phyloP scores from a whole-genome alignment of 345 rosid genomes.

The Geranium rotundifolium region DNA sequence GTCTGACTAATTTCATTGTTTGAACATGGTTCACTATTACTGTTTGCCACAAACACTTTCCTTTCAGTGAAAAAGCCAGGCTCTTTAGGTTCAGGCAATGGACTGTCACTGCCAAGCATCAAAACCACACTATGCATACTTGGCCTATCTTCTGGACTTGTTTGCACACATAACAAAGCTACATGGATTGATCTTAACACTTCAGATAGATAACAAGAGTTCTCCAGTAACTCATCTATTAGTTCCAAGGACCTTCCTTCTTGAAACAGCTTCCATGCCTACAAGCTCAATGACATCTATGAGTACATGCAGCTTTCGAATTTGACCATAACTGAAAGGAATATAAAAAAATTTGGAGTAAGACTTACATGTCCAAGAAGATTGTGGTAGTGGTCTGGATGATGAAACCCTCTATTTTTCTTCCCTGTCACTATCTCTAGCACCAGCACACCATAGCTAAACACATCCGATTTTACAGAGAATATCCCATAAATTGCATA shows the following conservation, averaged over 20 bases:
- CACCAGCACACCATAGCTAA: slow-evolving; percentile 9
- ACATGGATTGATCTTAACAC: slow-evolving; percentile 13
- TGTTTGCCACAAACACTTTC: neutral
- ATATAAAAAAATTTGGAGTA: slow-evolving; percentile 1
- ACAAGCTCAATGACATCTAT: neutral
- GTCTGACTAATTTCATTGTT: too few species aligned
- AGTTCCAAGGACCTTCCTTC: too few species aligned
- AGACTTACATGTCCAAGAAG: neutral
- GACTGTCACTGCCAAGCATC: slow-evolving; percentile 11
- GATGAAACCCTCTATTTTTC: slow-evolving; percentile 10
- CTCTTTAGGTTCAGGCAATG: slow-evolving; percentile 11
- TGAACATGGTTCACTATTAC: too few species aligned
- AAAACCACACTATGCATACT: slow-evolving; percentile 8
- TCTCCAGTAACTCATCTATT: neutral
- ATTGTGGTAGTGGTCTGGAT: slow-evolving; percentile 4
- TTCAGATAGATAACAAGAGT: slow-evolving; percentile 7
- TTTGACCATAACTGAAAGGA: neutral
- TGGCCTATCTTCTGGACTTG: slow-evolving; percentile 6
- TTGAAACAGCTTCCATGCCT: too few species aligned
- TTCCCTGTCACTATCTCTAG: slow-evolving; percentile 8
- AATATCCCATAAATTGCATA: too few species aligned
- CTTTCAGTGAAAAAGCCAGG: slow-evolving; percentile 5
- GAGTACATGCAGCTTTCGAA: neutral
- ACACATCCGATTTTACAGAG: too few species aligned
- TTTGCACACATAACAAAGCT: slow-evolving; percentile 13